Evolutionary conservation across 345 rosid genomes (phyloP).

Genomic region (Eucalyptus brandiana): DNA sequence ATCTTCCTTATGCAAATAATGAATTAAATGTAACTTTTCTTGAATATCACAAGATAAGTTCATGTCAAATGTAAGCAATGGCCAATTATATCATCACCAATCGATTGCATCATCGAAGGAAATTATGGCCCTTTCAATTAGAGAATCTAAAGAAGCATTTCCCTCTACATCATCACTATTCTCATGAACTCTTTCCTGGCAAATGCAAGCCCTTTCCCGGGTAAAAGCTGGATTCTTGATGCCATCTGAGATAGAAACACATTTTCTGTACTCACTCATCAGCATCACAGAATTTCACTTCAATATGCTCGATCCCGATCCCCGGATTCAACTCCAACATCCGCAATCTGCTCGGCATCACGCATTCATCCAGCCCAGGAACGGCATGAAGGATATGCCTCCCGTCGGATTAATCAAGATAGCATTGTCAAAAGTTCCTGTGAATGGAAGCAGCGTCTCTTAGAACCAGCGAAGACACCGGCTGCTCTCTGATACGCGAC

Average conservation of each 20-base stretch:
- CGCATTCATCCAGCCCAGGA: neutral
- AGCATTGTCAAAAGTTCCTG: constrained; percentile 5
- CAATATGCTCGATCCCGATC: neutral
- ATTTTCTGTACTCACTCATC: neutral
- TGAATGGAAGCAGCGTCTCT: constrained; percentile 23
- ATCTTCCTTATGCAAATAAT: neutral
- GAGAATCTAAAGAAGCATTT: neutral
- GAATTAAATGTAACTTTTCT: neutral
- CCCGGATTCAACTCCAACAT: neutral
- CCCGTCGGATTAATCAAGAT: neutral
- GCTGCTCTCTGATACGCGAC: constrained; percentile 72
- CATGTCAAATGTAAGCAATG: neutral
- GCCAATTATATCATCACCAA: neutral
- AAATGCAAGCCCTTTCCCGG: neutral
- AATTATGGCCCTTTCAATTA: neutral
- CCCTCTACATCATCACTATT: neutral
- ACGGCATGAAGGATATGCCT: neutral
- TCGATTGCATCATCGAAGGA: neutral
- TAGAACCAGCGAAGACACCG: constrained; percentile 21
- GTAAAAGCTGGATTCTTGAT: neutral
- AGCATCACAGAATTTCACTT: neutral
- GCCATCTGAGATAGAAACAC: neutral
- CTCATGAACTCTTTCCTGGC: neutral
- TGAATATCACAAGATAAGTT: neutral
- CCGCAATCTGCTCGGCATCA: neutral